These are phyloP conservation scores for Naegleria fowleri DNA, from an alignment of 208 protist genomes.

Conservation along the genomic window DNA sequence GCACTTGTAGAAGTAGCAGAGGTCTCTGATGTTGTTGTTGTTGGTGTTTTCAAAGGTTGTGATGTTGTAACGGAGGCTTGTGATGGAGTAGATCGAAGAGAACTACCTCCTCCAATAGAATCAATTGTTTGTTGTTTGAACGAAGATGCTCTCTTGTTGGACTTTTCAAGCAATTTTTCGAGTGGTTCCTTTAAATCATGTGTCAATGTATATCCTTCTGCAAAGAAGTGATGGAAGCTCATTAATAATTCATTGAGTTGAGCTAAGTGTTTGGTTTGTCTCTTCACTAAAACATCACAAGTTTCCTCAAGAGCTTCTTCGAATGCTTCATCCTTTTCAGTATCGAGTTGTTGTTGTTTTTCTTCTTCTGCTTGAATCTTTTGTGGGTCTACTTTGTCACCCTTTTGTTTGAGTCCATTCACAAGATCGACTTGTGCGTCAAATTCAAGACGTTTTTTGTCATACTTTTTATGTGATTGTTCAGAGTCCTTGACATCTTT, in stretches of 20 bases:
- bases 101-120: background rate
- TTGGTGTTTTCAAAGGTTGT: background rate
- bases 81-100: background rate
- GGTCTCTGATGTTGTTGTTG: background rate
- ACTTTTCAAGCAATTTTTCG: background rate
- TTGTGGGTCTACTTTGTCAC: background rate
- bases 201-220: conserved; percentile 10
- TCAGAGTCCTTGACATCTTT: background rate
- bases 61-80: background rate
- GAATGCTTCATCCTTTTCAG: conserved; percentile 1
- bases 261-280: background rate
- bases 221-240: conserved; percentile 14
- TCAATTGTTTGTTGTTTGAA: background rate
- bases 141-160: background rate
- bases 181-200: background rate
- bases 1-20: background rate
- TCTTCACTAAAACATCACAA: background rate
- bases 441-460: conserved; percentile 3
- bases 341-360: background rate
- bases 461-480: background rate
- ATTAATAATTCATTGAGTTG: background rate
- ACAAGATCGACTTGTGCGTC: background rate
- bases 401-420: background rate
- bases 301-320: background rate
- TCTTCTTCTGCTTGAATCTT: background rate